Conservation (phyloP, 2,329 filamentous ascomycete genomes). For the Samsoniella hepiali region DNA sequence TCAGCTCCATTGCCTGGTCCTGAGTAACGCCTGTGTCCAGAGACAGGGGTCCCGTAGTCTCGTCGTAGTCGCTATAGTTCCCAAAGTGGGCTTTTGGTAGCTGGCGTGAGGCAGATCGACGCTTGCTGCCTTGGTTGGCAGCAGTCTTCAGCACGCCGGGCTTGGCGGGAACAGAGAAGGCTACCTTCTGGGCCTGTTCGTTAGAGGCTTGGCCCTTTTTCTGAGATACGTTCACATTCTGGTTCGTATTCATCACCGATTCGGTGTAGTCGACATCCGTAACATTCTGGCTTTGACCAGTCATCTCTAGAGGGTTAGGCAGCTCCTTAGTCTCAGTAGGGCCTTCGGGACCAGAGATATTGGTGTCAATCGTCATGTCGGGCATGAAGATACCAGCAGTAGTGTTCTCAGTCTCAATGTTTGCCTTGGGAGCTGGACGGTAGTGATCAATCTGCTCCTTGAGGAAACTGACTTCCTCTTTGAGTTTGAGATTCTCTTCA, state of each 20-base stretch:
- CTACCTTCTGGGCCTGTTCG: slow-evolving; percentile 37
- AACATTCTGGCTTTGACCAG: slow-evolving; percentile 18
- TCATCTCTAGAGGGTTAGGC: slow-evolving; percentile 23
- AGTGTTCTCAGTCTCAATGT: slow-evolving; percentile 36
- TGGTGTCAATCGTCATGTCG: slow-evolving; percentile 28
- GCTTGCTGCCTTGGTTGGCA: slow-evolving; percentile 44
- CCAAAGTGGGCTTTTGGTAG: slow-evolving; percentile 28
- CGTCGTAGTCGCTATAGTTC: slow-evolving; percentile 32
- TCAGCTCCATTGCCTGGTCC: slow-evolving; percentile 34
- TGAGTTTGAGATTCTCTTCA: slow-evolving; percentile 45
- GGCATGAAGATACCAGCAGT: slow-evolving; percentile 25
- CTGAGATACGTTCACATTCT: slow-evolving; percentile 26
- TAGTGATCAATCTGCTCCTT: slow-evolving; percentile 44
- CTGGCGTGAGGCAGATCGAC: slow-evolving; percentile 26
- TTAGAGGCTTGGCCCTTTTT: slow-evolving; percentile 26
- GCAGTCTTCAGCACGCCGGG: slow-evolving; percentile 27
- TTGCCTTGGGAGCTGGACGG: slow-evolving; percentile 37
- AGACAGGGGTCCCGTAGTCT: slow-evolving; percentile 35
- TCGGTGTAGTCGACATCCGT: slow-evolving; percentile 29
- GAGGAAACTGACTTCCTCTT: slow-evolving; percentile 45
- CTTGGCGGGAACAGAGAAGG: slow-evolving; percentile 41
- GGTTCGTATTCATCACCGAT: slow-evolving; percentile 30
- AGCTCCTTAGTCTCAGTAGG: slow-evolving; percentile 32
- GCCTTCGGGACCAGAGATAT: slow-evolving; percentile 28
- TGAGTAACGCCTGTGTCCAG: slow-evolving; percentile 33